A percentile compares a stretch with the other conserved stretches of the same genome.
phyloP scores from a whole-genome alignment of 2,329 filamentous ascomycete species.

The Balansia obtecta region DNA sequence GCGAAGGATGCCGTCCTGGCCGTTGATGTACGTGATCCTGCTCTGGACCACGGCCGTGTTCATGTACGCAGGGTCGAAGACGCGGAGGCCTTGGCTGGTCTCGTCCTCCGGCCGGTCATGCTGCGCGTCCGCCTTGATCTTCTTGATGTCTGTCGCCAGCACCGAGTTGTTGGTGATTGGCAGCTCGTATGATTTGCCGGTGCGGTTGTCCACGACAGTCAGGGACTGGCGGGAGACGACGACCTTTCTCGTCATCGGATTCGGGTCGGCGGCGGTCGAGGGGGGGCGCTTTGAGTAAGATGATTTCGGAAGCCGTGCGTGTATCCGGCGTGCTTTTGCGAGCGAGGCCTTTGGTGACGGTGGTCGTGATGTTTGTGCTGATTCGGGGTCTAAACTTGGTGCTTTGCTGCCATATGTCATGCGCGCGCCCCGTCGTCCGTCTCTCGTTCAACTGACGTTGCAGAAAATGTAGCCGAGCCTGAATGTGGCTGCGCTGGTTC shows the following conservation, averaged over 20 bases:
- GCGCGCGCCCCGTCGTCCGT: too few relatives aligned
- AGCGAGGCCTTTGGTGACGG: too few relatives aligned
- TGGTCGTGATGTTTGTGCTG: too few relatives aligned
- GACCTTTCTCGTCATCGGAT: slow-evolving; percentile 6
- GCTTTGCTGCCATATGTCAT: too few relatives aligned
- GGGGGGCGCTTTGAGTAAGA: too few relatives aligned
- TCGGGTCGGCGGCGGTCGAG: too few relatives aligned
- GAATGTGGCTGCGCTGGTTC: background rate
- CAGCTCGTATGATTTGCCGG: slow-evolving; percentile 33
- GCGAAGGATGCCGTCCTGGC: slow-evolving; percentile 35
- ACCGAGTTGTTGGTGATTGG: slow-evolving; percentile 37
- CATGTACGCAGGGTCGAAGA: slow-evolving; percentile 40
- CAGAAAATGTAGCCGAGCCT: background rate
- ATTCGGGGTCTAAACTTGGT: too few relatives aligned
- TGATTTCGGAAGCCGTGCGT: too few relatives aligned
- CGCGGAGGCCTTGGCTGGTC: slow-evolving; percentile 33
- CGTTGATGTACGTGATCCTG: slow-evolving; percentile 40
- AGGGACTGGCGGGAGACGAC: slow-evolving; percentile 18
- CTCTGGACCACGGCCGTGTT: slow-evolving; percentile 38
- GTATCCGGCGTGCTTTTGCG: background rate
- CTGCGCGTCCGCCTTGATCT: slow-evolving; percentile 27
- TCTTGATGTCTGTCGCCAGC: slow-evolving; percentile 38
- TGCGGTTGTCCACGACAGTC: slow-evolving; percentile 37
- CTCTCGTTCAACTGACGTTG: too few relatives aligned
- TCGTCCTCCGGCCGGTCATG: slow-evolving; percentile 31